Conservation (phyloP, 2,329 filamentous ascomycete species). For the Gliomastix tumulicola region DNA sequence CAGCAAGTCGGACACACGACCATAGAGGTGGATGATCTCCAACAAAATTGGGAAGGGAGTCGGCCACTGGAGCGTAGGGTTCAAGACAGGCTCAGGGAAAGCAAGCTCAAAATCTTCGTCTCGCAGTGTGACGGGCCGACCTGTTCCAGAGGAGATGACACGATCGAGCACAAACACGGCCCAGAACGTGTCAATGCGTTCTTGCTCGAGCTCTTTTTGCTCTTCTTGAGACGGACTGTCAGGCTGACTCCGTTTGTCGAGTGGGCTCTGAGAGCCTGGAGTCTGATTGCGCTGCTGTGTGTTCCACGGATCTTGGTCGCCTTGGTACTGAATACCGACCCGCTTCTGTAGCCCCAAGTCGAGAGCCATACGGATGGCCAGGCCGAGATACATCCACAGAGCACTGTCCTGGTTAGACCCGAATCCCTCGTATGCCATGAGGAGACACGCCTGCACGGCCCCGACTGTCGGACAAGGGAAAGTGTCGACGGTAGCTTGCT, state of each 20-base stretch:
- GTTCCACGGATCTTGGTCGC: slow-evolving; percentile 44
- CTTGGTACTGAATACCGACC: slow-evolving; percentile 61
- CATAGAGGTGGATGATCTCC: slow-evolving; percentile 79
- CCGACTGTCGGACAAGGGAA: slow-evolving; percentile 78
- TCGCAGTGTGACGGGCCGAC: slow-evolving; percentile 73
- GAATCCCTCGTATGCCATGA: slow-evolving; percentile 86
- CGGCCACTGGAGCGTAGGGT: slow-evolving; percentile 61
- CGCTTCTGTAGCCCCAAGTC: slow-evolving; percentile 77
- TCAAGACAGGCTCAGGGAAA: slow-evolving; percentile 46
- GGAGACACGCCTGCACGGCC: slow-evolving; percentile 74
- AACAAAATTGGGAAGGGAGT: slow-evolving; percentile 74
- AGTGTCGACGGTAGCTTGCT: slow-evolving; percentile 74
- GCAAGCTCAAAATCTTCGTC: slow-evolving; percentile 80
- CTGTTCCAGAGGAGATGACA: slow-evolving; percentile 81
- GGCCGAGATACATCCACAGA: slow-evolving; percentile 88
- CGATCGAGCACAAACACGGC: slow-evolving; percentile 82
- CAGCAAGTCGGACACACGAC: slow-evolving; percentile 73
- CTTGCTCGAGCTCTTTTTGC: slow-evolving; percentile 65
- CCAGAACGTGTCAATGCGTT: slow-evolving; percentile 85
- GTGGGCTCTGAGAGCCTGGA: slow-evolving; percentile 16
- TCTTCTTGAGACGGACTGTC: slow-evolving; percentile 38
- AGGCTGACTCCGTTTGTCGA: slow-evolving; percentile 33
- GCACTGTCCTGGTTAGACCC: slow-evolving; percentile 84
- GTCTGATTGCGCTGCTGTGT: slow-evolving; percentile 28
- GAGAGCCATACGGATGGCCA: slow-evolving; percentile 77